Base-by-base conservation (phyloP, 768 basidiomycete species). In the Psilocybe cubensis region DNA sequence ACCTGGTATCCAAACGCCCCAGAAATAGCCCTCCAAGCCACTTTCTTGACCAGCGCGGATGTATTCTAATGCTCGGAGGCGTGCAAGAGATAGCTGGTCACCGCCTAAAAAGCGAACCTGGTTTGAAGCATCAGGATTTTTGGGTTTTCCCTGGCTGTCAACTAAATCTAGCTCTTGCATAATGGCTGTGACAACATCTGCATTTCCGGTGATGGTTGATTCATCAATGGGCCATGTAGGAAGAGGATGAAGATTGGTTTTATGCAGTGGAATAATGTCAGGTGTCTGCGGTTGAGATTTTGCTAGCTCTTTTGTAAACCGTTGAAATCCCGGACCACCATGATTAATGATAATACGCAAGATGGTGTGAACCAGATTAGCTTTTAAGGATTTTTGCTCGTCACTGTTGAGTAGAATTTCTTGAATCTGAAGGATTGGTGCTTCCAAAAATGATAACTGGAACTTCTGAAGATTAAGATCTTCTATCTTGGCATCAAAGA, bases 191-290 rank as follows among this genome's bases (percentile, higher is more conserved):
- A 64, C 53, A 12, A 77, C 71, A 8, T 77, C 68, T 0, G 67
- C 70, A 58, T 76, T 75, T 6, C 76, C 75, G 1, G 52, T 45
- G n/a, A 69, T 75, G 2, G 71, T 65, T 0, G 69, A 67, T 48
- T 78, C 71, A 51, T 79, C 72, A 46, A 79, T 77, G 5, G 74
- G 59, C 72, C 68, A 71, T 0, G 74, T 59, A 0, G 72, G 69
- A 0, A 75, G 50, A 0, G 77, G 74, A 49, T 69, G 61, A 3
- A 74, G 41, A 0, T 58, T 33, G 0, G 75, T 74, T 38, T 69
- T 59, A 57, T 75, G 71, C 0, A 70, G 14, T 1, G 64, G 56
- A 25, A 77, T 76, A 40, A 65, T 64, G 0, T 70, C 54, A 0
- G 52, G 9, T 2, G 70, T 67, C 0, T 38, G 25, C 0, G 73